Evolutionary conservation across 257 asterid species (phyloP).

Genomic region (Ballota nigra): DNA sequence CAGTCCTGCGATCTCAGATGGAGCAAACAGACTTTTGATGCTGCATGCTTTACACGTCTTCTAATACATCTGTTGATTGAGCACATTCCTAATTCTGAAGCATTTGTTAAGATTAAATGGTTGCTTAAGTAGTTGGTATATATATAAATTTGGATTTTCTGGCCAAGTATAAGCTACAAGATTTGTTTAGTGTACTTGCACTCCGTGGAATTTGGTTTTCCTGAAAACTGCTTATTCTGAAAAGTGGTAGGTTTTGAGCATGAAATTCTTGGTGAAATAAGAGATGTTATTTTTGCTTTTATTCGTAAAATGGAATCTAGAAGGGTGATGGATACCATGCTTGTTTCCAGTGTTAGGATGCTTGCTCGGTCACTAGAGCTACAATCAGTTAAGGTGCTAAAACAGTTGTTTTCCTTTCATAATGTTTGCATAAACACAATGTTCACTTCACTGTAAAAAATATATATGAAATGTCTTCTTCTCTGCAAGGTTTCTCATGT

Average conservation of each 20-base stretch:
- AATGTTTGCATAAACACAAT: conserved; percentile 15
- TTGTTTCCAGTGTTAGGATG: conserved; percentile 98
- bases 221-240: conserved; percentile 29
- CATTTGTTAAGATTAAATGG: not conserved
- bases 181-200: not conserved
- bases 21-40: conserved; percentile 99
- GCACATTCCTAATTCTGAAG: not conserved
- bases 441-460: too few species aligned
- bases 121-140: too few species aligned
- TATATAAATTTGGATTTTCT: too few species aligned
- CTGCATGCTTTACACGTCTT: conserved; percentile 41
- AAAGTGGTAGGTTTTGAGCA: conserved; percentile 81
- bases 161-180: conserved; percentile 5
- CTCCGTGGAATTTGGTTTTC: conserved; percentile 8
- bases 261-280: conserved; percentile 97
- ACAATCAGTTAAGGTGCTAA: conserved; percentile 90
- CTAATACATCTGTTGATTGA: not conserved
- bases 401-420: conserved; percentile 13
- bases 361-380: conserved; percentile 98
- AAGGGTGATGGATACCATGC: conserved; percentile 99
- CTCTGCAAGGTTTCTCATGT: conserved; percentile 74
- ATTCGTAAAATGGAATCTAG: conserved; percentile 97
- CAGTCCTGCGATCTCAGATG: conserved; percentile 97
- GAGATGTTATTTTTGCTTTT: conserved; percentile 93
- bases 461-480: conserved; percentile 20